Evolutionary conservation across 306 rosid species (phyloP), one percentile per base, ranked within the genome.

Genomic region (Neltuma alba): DNA sequence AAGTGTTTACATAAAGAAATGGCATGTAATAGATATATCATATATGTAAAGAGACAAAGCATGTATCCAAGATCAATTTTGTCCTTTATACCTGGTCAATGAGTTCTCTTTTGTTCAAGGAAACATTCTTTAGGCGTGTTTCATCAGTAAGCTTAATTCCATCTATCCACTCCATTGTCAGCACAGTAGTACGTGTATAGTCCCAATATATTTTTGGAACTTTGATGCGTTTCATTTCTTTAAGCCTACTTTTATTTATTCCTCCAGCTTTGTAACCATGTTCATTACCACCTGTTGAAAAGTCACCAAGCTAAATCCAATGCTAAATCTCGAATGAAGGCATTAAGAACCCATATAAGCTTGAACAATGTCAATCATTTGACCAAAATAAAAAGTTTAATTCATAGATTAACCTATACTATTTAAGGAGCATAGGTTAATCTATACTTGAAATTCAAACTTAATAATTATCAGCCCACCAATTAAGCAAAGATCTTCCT

Each of bases 81-180:
- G 73, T 74, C 33, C 74, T 55, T 11, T 61, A 65, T 83, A 93
- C 98, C 97, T 90, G 96, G 86, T 95, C 98, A 85, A 95, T 88
- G 79, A 95, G 94, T 70, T 88, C 91, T 80, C 88, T 89, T 87
- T 91, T 87, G 85, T 91, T 88, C 89, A 95, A 81, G 79, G 85
- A 81, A 80, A 97, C 99, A 79, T 76, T 76, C 68, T 69, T 80
- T 86, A 95, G 79, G 33, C 90, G 83, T 23, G 42, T 65, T 83
- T 91, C 94, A 88, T 95, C 96, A 8, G 99, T 93, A 77, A 95
- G 97, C 91, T 95, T 95, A 73, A 95, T 93, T 73, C 98, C 98
- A 85, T 95, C 96, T 61, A 95, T 42, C 98, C 99, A 95, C 79
- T 95, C 99, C 99, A 93, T 95, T 37, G 99, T 95, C 82, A 95